These are phyloP conservation scores for Physcomitrium patens DNA, from an alignment of 225 moss, liverwort and hornwort species.

Conservation along the genomic window DNA sequence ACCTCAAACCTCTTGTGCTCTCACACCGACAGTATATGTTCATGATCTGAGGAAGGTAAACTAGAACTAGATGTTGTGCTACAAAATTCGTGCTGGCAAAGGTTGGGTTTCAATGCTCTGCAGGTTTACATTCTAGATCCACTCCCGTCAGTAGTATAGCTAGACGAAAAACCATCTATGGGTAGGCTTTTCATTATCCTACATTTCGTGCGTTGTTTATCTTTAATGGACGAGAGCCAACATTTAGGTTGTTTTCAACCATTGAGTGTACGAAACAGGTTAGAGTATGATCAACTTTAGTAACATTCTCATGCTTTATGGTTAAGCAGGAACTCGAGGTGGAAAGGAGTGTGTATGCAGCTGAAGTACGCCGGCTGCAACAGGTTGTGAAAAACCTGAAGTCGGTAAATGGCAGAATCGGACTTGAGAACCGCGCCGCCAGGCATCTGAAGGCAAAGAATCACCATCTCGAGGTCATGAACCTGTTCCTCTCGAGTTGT, in stretches of 20 bases:
- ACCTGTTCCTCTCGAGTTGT: constrained; percentile 36
- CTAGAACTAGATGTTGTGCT: not conserved
- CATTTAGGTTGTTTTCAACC: not conserved
- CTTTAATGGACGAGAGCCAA: not conserved
- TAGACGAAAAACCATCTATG: not conserved
- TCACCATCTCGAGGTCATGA: constrained; percentile 52
- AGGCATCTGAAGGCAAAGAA: constrained; percentile 41
- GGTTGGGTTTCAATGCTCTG: not conserved
- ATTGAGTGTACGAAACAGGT: not conserved
- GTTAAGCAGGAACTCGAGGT: constrained; percentile 39
- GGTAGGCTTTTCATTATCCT: not conserved
- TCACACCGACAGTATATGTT: not conserved
- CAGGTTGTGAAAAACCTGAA: constrained; percentile 40
- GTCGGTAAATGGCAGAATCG: constrained; percentile 14
- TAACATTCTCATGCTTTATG: not conserved
- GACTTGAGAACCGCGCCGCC: constrained; percentile 31
- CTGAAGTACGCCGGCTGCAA: constrained; percentile 42
- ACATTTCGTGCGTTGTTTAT: not conserved
- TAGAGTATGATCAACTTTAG: not conserved
- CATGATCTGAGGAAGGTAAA: not conserved
- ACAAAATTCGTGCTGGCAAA: not conserved
- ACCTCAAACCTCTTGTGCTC: not conserved
- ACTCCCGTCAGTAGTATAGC: not conserved
- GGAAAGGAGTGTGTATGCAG: constrained; percentile 47
- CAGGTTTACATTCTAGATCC: not conserved